Evolutionary conservation across 495 filamentous ascomycete genomes (phyloP).

Genomic region (Pyrenula massariospora): DNA sequence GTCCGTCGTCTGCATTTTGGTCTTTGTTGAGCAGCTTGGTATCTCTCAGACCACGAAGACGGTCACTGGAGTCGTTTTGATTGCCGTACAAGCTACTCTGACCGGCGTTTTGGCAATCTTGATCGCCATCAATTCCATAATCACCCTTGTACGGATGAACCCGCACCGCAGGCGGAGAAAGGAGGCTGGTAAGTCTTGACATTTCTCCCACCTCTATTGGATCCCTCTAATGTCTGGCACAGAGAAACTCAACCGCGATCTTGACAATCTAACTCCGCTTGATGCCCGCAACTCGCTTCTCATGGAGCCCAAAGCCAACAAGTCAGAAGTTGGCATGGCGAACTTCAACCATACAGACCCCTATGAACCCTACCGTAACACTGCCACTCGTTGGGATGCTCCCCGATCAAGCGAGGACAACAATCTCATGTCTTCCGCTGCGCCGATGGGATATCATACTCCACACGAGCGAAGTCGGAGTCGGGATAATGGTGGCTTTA

Average conservation of each 20-base stretch:
- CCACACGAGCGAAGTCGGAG: conserved; percentile 24
- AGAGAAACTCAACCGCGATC: conserved; percentile 75
- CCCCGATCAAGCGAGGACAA: conserved; percentile 20
- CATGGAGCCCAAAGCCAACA: conserved; percentile 37
- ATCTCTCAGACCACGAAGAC: conserved; percentile 93
- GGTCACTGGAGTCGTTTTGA: conserved; percentile 76
- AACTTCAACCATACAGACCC: conserved; percentile 27
- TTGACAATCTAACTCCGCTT: conserved; percentile 80
- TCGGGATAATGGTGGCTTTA: conserved; percentile 19
- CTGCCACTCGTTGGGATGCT: conserved; percentile 11
- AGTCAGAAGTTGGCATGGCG: conserved; percentile 35
- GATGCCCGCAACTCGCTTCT: conserved; percentile 87
- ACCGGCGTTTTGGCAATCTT: conserved; percentile 79
- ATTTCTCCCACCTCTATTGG: neutral
- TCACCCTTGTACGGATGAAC: conserved; percentile 72
- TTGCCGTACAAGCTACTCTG: conserved; percentile 76
- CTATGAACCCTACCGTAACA: conserved; percentile 32
- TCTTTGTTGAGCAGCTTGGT: conserved; percentile 90
- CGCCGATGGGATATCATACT: conserved; percentile 18
- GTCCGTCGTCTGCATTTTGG: conserved; percentile 76
- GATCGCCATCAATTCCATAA: conserved; percentile 80
- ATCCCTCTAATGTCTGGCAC: conserved; percentile 3
- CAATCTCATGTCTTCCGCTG: conserved; percentile 28
- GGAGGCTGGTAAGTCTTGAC: conserved; percentile 58
- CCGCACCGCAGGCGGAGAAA: conserved; percentile 77